Percentiles rank a stretch among this genome's conserved stretches.
These are phyloP conservation scores for Fusarium setosum DNA, from an alignment of 2,329 filamentous ascomycete species.

Conservation along the genomic window DNA sequence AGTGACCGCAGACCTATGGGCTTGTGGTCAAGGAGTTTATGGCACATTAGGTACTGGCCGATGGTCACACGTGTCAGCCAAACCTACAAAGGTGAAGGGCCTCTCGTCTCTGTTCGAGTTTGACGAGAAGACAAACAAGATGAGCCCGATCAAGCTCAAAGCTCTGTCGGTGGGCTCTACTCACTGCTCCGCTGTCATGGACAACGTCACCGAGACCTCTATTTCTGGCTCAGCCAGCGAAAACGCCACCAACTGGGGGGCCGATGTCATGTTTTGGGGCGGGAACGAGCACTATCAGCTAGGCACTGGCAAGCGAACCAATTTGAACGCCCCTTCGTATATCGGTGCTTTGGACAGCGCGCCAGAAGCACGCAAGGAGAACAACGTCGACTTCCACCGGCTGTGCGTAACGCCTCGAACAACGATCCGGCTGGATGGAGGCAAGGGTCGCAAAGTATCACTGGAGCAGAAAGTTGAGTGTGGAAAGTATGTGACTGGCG, in stretches of 20 bases:
- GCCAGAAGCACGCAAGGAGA: conserved; percentile 69
- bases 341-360: conserved; percentile 78
- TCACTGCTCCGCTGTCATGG: conserved; percentile 85
- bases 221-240: conserved; percentile 62
- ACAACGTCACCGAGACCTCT: conserved; percentile 78
- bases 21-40: conserved; percentile 86
- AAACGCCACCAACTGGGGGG: conserved; percentile 87
- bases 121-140: conserved; percentile 75
- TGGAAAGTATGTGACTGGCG: conserved; percentile 82
- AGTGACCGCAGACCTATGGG: conserved; percentile 75
- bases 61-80: conserved; percentile 88
- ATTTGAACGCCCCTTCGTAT: conserved; percentile 79
- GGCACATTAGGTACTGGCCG: conserved; percentile 86
- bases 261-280: conserved; percentile 93
- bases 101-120: conserved; percentile 89
- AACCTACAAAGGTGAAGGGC: conserved; percentile 82
- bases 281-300: conserved; percentile 95
- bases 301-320: conserved; percentile 89
- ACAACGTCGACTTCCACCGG: conserved; percentile 73
- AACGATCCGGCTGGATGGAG: conserved; percentile 71
- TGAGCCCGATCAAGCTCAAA: conserved; percentile 82
- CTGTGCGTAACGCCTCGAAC: conserved; percentile 84
- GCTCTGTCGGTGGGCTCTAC: conserved; percentile 80
- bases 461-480: conserved; percentile 92
- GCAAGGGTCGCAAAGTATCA: conserved; percentile 74